A percentile compares a stretch with the other conserved stretches of the same genome.
Evolutionary conservation across 108 stramenopile genomes (phyloP).

Genomic region (Cyclostephanos tholiformis): DNA sequence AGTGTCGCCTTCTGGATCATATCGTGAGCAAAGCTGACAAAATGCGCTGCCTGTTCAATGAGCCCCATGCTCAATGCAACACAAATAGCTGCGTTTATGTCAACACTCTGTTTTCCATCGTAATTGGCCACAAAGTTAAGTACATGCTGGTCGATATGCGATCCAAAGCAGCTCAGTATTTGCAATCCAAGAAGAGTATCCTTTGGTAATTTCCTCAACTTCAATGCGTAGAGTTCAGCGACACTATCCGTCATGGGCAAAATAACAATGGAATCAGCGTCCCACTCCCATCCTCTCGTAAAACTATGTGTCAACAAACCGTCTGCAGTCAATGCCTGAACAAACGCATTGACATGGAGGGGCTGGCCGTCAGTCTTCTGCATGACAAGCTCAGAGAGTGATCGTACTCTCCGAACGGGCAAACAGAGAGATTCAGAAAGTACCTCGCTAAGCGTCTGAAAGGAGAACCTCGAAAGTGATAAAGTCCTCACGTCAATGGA

Average conservation of each 20-base stretch:
- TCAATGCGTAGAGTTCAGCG: conserved; percentile 29
- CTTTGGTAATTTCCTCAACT: conserved; percentile 20
- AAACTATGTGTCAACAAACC: conserved; percentile 27
- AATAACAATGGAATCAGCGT: conserved; percentile 19
- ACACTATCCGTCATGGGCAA: conserved; percentile 31
- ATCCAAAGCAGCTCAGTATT: conserved; percentile 35
- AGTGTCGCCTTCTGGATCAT: conserved; percentile 27
- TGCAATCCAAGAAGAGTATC: conserved; percentile 20
- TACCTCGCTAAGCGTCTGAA: conserved; percentile 22
- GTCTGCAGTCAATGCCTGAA: conserved; percentile 20
- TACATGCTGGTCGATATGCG: conserved; percentile 18
- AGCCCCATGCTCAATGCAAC: conserved; percentile 15
- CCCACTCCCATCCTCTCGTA: conserved; percentile 36
- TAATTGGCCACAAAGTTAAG: conserved; percentile 24
- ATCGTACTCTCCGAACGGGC: conserved; percentile 21
- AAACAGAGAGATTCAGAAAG: conserved; percentile 25
- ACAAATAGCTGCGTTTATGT: conserved; percentile 14
- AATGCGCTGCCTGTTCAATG: conserved; percentile 14
- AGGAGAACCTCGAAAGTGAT: conserved; percentile 11
- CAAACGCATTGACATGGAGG: conserved; percentile 34
- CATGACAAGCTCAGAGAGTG: conserved; percentile 20
- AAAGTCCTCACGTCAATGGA: conserved; percentile 26
- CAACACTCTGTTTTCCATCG: conserved; percentile 17
- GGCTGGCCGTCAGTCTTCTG: conserved; percentile 30
- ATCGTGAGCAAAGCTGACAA: conserved; percentile 33